Base-by-base conservation (phyloP, 192 early-diverging fungal genomes). In the Anaeromyces robustus region DNA sequence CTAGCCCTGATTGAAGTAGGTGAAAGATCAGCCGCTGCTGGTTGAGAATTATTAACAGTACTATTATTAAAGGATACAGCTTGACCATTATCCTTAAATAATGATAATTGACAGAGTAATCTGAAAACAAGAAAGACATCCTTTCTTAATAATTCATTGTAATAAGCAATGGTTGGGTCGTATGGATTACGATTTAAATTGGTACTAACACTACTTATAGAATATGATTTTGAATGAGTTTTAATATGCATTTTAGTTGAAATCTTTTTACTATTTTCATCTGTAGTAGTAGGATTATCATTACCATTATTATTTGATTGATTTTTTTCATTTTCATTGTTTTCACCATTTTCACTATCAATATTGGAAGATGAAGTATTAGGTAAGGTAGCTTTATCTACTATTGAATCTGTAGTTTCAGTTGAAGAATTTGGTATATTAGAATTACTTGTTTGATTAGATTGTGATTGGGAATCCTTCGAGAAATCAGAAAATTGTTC, bases 121-220 rank as follows among this genome's bases (percentile, higher is more conserved):
- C 89, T 84, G 77, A 90, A 87, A 9, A 87, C 84, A 37, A 89
- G 82, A 59, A 82, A 89, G 14, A 84, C 89, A 77, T 89, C 89
- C 12, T 86, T 86, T 32, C 84, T 82, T n/a, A 90, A 82, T 12
- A 90, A 83, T 26, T 87, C 81, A 82, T 86, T 87, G 82, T 90
- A 90, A 79, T 87, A 88, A 30, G 82, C 78, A 79, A 90, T 82
- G 4, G 89, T 86, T 9, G 88, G 87, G 43, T 90, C 83, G 81
- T 90, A 88, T 13, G 88, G 86, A 82, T 89, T 86, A 78, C 43
- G 37, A 19, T 30, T 77, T 29, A 22, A 22, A 82, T 31, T 29
- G 6, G 18, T 22, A 22, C 3, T 52, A 22, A 4, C 22, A 22
- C 43, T 52, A 52, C 43, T 22, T 52, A 52, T 4, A 22, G 43